These are phyloP conservation scores for Cladosporium sp. DNA, from an alignment of 2,329 filamentous ascomycete genomes.

Conservation along the genomic window DNA sequence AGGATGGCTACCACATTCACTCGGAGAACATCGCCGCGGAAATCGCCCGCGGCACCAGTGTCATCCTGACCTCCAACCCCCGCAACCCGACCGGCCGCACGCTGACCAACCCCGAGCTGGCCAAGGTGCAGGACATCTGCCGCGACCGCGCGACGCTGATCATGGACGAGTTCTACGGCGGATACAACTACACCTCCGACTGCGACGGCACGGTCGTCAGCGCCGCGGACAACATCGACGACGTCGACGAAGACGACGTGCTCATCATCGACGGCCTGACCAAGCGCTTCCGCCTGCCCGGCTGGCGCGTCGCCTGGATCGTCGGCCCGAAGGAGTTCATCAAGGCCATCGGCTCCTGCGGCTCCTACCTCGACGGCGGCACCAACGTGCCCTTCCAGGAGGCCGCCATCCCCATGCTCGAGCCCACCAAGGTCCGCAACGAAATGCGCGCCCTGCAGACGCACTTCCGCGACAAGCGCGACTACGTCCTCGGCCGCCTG, in stretches of 20 bases:
- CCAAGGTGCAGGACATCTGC: conserved; percentile 88
- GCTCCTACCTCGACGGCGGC: conserved; percentile 69
- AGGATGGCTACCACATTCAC: conserved; percentile 89
- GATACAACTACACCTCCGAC: conserved; percentile 90
- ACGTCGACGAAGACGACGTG: conserved; percentile 72
- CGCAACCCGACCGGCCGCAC: conserved; percentile 90
- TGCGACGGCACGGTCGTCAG: conserved; percentile 88
- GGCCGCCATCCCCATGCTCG: conserved; percentile 87
- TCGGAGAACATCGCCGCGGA: conserved; percentile 81
- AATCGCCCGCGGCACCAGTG: conserved; percentile 43
- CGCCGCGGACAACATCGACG: conserved; percentile 80
- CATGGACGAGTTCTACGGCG: conserved; percentile 89
- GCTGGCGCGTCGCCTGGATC: conserved; percentile 96
- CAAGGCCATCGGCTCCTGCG: conserved; percentile 84
- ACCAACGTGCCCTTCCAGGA: conserved; percentile 95
- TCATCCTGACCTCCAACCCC: conserved; percentile 91
- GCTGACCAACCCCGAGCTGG: conserved; percentile 75
- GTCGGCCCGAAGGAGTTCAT: conserved; percentile 94
- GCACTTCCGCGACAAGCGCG: conserved; percentile 89
- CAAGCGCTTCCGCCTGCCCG: conserved; percentile 91
- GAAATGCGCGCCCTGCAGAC: conserved; percentile 87
- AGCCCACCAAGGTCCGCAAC: conserved; percentile 67
- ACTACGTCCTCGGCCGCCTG: conserved; percentile 78
- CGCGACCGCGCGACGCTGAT: conserved; percentile 85
- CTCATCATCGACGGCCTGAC: conserved; percentile 93